phyloP scores from a whole-genome alignment of 164 flowering plant species.

The Chimonanthus praecox region DNA sequence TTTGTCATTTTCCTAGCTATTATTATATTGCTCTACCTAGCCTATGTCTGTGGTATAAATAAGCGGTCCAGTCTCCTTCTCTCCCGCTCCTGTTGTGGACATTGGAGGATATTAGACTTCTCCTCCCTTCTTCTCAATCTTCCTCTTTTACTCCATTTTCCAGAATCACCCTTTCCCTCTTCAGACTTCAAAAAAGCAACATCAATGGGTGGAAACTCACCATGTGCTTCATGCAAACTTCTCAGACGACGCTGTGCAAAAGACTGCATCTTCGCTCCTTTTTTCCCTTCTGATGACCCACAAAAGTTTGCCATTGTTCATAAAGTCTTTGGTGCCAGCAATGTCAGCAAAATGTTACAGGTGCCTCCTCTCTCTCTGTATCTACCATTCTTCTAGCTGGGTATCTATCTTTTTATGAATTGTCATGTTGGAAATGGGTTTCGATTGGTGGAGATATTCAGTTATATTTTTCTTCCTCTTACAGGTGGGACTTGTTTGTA shows the following conservation, averaged over 20 bases:
- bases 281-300: conserved; percentile 81
- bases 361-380: conserved; percentile 15
- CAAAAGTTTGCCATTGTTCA: conserved; percentile 84
- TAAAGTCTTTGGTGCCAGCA: conserved; percentile 90
- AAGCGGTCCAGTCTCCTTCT: neutral
- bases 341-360: conserved; percentile 92
- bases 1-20: no score
- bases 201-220: conserved; percentile 61
- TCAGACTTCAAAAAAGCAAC: no score
- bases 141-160: no score
- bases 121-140: neutral
- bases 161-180: no score
- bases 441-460: no score
- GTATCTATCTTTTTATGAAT: conserved; percentile 3
- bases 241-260: conserved; percentile 79
- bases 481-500: no score
- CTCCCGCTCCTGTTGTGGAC: neutral
- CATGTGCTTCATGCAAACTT: conserved; percentile 91
- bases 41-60: neutral
- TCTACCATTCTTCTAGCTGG: conserved; percentile 12
- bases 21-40: no score
- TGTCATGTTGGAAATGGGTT: no score
- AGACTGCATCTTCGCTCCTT: conserved; percentile 87
- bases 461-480: no score
- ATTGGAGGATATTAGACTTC: no score